Evolutionary conservation across 345 rosid species (phyloP).

Genomic region (Excoecaria cochinchinensis): DNA sequence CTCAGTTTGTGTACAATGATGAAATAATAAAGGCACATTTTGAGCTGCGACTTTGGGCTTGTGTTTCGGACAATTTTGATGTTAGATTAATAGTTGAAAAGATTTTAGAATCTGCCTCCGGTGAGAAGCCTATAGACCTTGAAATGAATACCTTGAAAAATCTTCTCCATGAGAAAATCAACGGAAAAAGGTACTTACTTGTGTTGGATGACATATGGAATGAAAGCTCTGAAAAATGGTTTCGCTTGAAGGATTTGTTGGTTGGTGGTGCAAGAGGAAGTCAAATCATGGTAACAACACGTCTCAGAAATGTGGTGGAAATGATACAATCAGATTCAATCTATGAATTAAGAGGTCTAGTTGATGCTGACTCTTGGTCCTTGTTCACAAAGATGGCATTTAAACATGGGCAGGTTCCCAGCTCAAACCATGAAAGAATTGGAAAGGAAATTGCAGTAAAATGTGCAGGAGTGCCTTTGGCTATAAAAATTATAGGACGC

Average conservation of each 20-base stretch:
- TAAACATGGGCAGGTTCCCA: too few relatives aligned
- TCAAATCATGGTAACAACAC: slow-evolving; percentile 22
- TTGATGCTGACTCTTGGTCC: not conserved
- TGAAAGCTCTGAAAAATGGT: slow-evolving; percentile 19
- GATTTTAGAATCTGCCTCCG: slow-evolving; percentile 12
- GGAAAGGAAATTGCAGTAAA: slow-evolving; percentile 14
- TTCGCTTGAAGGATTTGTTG: not conserved
- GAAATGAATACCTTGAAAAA: slow-evolving; percentile 13
- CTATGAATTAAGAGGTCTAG: not conserved
- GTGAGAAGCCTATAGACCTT: not conserved
- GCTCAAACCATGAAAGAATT: not conserved
- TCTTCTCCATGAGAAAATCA: not conserved
- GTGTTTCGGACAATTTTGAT: not conserved
- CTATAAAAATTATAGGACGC: slow-evolving; percentile 17
- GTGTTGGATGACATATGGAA: slow-evolving; percentile 31
- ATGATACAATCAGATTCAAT: not conserved
- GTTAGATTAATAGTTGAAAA: slow-evolving; percentile 5
- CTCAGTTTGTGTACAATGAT: slow-evolving; percentile 12
- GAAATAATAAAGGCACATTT: slow-evolving; percentile 16
- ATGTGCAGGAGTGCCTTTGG: slow-evolving; percentile 19
- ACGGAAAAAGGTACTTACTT: slow-evolving; percentile 17
- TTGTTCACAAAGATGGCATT: slow-evolving; percentile 11
- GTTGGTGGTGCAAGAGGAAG: slow-evolving; percentile 21
- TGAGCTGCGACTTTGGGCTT: slow-evolving; percentile 3
- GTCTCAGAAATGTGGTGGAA: slow-evolving; percentile 21